These are phyloP conservation scores for Hyphodiscus hymeniophilus DNA, from an alignment of 495 filamentous ascomycete species.

Conservation along the genomic window DNA sequence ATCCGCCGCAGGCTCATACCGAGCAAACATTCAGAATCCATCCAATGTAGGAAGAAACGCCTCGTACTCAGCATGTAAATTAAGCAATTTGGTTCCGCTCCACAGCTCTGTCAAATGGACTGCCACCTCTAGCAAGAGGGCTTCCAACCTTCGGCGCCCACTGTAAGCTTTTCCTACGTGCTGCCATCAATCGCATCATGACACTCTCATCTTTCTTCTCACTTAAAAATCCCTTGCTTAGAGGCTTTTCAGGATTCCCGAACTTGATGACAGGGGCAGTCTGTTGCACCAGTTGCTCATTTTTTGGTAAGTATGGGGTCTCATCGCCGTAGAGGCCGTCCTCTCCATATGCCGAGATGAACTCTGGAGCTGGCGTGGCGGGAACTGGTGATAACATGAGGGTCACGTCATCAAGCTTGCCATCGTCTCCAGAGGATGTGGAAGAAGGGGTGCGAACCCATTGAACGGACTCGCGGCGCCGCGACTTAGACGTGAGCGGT, in stretches of 20 bases:
- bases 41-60: too few relatives aligned
- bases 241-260: constrained; percentile 24
- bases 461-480: constrained; percentile 41
- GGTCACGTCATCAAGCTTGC: constrained; percentile 32
- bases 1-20: neutral
- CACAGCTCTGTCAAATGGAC: constrained; percentile 51
- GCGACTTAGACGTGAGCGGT: constrained; percentile 28
- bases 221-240: constrained; percentile 26
- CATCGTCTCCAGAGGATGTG: constrained; percentile 9
- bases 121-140: constrained; percentile 53
- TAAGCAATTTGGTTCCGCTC: neutral
- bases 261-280: constrained; percentile 64
- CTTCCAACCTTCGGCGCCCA: constrained; percentile 74
- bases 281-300: constrained; percentile 52
- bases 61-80: neutral
- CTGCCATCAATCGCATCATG: constrained; percentile 60
- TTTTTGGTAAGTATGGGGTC: constrained; percentile 23
- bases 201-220: constrained; percentile 40
- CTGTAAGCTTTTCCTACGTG: constrained; percentile 73
- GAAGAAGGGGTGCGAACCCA: constrained; percentile 37
- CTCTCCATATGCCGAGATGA: constrained; percentile 30
- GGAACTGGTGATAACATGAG: constrained; percentile 40
- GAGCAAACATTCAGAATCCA: too few relatives aligned
- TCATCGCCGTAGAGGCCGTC: constrained; percentile 17
- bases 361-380: constrained; percentile 44